Base-by-base conservation (phyloP, 176 grass and related monocot species). In the Cymbopogon citratus region DNA sequence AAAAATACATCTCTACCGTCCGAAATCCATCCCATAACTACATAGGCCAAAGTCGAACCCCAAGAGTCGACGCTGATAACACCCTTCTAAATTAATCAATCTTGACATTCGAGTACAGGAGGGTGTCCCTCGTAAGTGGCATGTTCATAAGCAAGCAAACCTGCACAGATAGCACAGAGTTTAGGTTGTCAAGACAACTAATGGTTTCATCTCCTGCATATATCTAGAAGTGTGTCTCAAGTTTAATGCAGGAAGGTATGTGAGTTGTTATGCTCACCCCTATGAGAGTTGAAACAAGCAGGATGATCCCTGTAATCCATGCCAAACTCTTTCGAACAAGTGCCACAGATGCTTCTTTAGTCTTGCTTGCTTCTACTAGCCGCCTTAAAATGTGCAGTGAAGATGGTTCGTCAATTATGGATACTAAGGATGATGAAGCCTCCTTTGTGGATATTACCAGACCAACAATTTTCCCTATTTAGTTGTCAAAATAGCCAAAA, bases 31-130 rank as follows among this genome's bases (percentile, higher is more conserved):
- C 70, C 70, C 43, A 48, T 73, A 73, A 48, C 38, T 61, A 63
- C 40, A 81, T n/a, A 57, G n/a, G 56, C 65, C 54, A 72, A 27
- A 26, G 77, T 45, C 10, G 1, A 34, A n/a, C 35, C 28, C 5
- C 24, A 69, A 24, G n/a, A 35, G 73, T 76, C 36, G 38, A 9
- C 68, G 54, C 60, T 16, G 8, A 69, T 9, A 86, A 46, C 27
- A 3, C 59, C 23, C 33, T 54, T 87, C 35, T 15, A 77, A 86
- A 81, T 81, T 84, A 95, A 93, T 99, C 92, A 12, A 99, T 72
- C 89, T 99, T 99, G 59, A 95, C 91, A 51, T 99, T 99, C 51
- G 92, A 95, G 76, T 99, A 99, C 35, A 99, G 89, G 78, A 99
- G 91, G 15, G 91, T 95, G 85, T 99, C 96, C 83, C 77, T 91